Evolutionary conservation across 2,329 filamentous ascomycete species (phyloP).

Genomic region (Pyrenophora teres): DNA sequence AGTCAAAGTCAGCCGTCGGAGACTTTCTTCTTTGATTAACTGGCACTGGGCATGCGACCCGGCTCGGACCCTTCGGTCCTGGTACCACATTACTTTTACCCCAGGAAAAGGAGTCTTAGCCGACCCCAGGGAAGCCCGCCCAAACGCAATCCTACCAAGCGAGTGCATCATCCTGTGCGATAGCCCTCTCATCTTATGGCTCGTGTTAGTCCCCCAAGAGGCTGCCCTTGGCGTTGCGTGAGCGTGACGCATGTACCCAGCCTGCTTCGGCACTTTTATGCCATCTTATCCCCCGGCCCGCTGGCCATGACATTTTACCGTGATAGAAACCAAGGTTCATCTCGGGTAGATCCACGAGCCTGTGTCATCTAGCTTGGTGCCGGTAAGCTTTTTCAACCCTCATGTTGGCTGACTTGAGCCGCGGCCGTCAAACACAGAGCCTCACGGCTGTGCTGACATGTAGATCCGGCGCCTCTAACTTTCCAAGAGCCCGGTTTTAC

Average conservation of each 20-base stretch:
- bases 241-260: neutral
- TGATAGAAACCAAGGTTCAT: neutral
- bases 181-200: no score
- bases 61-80: neutral
- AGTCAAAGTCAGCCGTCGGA: no score
- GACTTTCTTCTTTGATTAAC: no score
- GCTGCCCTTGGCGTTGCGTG: neutral
- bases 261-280: conserved; percentile 1
- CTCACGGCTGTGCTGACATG: neutral
- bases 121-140: neutral
- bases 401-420: no score
- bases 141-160: neutral
- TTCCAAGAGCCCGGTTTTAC: conserved; percentile 1
- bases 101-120: conserved; percentile 14
- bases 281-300: conserved; percentile 3
- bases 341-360: neutral
- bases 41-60: neutral
- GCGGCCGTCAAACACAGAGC: neutral
- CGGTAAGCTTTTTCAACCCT: no score
- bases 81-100: conserved; percentile 4
- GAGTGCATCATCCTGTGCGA: no score
- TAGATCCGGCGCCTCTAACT: neutral
- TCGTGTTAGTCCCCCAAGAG: neutral
- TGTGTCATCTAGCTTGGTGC: neutral
- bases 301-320: neutral